phyloP scores from a whole-genome alignment of 2,329 filamentous ascomycete species.

The Aspergillus uvarum region DNA sequence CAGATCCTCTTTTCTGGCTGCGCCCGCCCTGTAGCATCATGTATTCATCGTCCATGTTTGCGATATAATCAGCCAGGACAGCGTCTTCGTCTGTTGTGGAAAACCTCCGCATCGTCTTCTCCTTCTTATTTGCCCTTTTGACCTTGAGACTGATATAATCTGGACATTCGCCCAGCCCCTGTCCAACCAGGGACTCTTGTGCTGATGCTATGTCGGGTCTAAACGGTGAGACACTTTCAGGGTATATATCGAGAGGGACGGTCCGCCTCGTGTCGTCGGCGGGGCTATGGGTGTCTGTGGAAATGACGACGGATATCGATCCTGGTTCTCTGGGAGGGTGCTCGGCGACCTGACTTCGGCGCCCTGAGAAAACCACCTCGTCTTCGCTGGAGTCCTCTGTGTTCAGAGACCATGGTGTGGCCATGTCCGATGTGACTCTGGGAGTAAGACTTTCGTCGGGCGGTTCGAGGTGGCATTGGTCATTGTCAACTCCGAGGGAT shows the following conservation, averaged over 20 bases:
- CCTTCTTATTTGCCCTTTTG: neutral
- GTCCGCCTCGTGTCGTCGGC: neutral
- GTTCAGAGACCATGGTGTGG: slow-evolving; percentile 28
- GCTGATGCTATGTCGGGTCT: neutral
- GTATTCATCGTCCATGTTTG: slow-evolving; percentile 39
- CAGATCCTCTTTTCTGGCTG: neutral
- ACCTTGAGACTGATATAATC: neutral
- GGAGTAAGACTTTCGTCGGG: slow-evolving; percentile 26
- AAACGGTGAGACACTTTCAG: neutral
- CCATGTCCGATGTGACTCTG: slow-evolving; percentile 33
- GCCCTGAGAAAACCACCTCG: slow-evolving; percentile 42
- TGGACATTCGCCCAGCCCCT: neutral
- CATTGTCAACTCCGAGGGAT: neutral
- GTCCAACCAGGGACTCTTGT: neutral
- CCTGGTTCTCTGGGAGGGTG: neutral
- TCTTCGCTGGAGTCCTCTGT: slow-evolving; percentile 68
- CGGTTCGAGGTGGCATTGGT: neutral
- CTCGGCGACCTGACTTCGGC: slow-evolving; percentile 19
- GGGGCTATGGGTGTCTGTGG: neutral
- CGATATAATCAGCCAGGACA: slow-evolving; percentile 41
- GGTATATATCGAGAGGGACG: neutral
- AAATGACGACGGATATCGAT: too few relatives aligned
- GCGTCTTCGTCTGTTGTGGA: slow-evolving; percentile 51
- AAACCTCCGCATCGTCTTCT: neutral
- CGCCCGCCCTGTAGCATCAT: neutral